phyloP scores from a whole-genome alignment of 1,139 yeast species.

The Saccharomyces uvarum region DNA sequence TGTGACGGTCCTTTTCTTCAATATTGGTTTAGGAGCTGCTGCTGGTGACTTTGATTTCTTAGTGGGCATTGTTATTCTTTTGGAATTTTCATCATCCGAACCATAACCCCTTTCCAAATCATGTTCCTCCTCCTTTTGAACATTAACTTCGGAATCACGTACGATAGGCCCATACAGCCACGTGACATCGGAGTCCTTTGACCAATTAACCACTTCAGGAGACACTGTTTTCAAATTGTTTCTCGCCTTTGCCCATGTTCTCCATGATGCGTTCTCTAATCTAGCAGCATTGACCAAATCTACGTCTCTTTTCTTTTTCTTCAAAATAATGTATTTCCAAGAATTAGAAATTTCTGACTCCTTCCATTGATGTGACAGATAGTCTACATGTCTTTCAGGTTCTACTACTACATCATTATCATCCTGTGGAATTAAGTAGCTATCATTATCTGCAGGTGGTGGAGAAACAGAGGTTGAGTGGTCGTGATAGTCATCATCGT shows the following conservation, averaged over 20 bases:
- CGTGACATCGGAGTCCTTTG: conserved; percentile 71
- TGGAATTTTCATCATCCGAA: conserved; percentile 38
- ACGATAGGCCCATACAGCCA: conserved; percentile 67
- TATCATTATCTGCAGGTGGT: conserved; percentile 35
- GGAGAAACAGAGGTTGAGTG: conserved; percentile 27
- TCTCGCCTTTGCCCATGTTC: conserved; percentile 77
- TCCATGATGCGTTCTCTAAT: conserved; percentile 75
- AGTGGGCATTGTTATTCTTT: conserved; percentile 8
- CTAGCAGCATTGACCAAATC: conserved; percentile 60
- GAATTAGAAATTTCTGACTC: conserved; percentile 87
- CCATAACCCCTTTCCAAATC: conserved; percentile 27
- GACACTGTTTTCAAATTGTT: conserved; percentile 57
- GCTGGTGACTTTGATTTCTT: conserved; percentile 10
- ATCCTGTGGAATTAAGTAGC: conserved; percentile 54
- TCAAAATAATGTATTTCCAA: conserved; percentile 85
- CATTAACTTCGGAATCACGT: conserved; percentile 12
- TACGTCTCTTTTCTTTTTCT: conserved; percentile 45
- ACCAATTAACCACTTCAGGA: conserved; percentile 73
- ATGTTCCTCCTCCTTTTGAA: conserved; percentile 4
- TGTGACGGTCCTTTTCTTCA: conserved; percentile 72
- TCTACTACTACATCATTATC: conserved; percentile 75
- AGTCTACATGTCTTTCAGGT: conserved; percentile 88
- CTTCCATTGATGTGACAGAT: conserved; percentile 91
- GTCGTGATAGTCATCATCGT: conserved; percentile 3
- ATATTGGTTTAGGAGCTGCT: conserved; percentile 52